Evolutionary conservation across 345 rosid genomes (phyloP).

Genomic region (Viola odorata): DNA sequence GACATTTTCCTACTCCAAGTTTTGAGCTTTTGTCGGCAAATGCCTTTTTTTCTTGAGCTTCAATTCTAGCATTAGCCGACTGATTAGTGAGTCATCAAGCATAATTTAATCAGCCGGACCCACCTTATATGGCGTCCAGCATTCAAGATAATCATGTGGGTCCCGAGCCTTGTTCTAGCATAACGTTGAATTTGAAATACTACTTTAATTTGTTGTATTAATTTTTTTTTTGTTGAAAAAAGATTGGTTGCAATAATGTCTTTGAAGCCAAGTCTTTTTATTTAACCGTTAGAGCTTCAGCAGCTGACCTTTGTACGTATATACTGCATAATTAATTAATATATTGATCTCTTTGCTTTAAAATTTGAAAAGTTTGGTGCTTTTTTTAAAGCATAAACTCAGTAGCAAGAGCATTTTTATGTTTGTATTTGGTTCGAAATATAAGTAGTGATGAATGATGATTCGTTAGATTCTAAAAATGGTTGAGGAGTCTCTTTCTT

Average conservation of each 20-base stretch:
- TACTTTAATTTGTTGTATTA: too few species aligned
- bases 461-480: constrained; percentile 8
- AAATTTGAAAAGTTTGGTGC: background rate
- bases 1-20: too few species aligned
- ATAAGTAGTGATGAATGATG: background rate
- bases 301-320: background rate
- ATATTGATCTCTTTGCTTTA: background rate
- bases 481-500: constrained; percentile 60
- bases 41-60: too few species aligned
- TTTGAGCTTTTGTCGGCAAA: too few species aligned
- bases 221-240: too few species aligned
- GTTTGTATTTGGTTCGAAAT: background rate
- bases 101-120: too few species aligned
- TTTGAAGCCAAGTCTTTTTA: constrained; percentile 43
- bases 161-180: too few species aligned
- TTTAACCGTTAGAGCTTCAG: constrained; percentile 20
- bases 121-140: too few species aligned
- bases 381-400: constrained; percentile 14
- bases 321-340: background rate
- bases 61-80: too few species aligned
- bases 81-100: too few species aligned
- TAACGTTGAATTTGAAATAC: too few species aligned
- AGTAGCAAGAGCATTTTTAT: background rate
- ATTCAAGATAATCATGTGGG: too few species aligned
- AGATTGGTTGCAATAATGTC: constrained; percentile 9